These are phyloP conservation scores for Beta macrorhiza DNA, from an alignment of 179 eudicot genomes.

Conservation along the genomic window DNA sequence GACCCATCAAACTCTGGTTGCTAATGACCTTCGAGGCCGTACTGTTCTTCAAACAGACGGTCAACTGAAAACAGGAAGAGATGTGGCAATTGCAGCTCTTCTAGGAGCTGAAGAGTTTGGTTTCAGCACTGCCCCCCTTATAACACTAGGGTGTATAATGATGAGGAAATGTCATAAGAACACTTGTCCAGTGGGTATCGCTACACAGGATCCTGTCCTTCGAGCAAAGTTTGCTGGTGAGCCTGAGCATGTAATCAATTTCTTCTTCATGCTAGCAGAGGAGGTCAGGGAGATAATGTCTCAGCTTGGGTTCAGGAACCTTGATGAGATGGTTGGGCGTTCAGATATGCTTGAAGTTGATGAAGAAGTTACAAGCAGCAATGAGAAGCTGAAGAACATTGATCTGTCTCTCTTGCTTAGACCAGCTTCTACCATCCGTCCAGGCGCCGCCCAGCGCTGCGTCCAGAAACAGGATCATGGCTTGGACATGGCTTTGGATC, in stretches of 20 bases:
- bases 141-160: slow-evolving; percentile 98
- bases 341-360: slow-evolving; percentile 96
- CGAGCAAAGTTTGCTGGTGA: slow-evolving; percentile 97
- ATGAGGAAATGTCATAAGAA: slow-evolving; percentile 99
- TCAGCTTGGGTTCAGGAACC: slow-evolving; percentile 72
- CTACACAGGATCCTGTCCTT: slow-evolving; percentile 98
- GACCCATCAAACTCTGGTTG: slow-evolving; percentile 98
- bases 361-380: slow-evolving; percentile 55
- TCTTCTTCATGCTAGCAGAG: slow-evolving; percentile 97
- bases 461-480: slow-evolving; percentile 96
- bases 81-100: slow-evolving; percentile 97
- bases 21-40: slow-evolving; percentile 96
- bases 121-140: slow-evolving; percentile 98
- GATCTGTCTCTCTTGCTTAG: slow-evolving; percentile 88
- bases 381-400: slow-evolving; percentile 87
- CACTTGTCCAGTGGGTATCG: slow-evolving; percentile 98
- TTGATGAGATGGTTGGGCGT: slow-evolving; percentile 94
- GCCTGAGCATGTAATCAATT: slow-evolving; percentile 96
- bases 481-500: slow-evolving; percentile 86
- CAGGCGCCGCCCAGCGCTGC: slow-evolving; percentile 90
- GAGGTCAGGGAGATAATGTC: slow-evolving; percentile 98
- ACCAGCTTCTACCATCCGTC: slow-evolving; percentile 90
- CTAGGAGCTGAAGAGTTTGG: slow-evolving; percentile 99
- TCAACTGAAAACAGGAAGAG: slow-evolving; percentile 94
- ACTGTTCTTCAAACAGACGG: slow-evolving; percentile 90